Percentiles rank a stretch among this genome's conserved stretches.
phyloP scores from a whole-genome alignment of 2,329 filamentous ascomycete species.

The Fonsecaea nubica region DNA sequence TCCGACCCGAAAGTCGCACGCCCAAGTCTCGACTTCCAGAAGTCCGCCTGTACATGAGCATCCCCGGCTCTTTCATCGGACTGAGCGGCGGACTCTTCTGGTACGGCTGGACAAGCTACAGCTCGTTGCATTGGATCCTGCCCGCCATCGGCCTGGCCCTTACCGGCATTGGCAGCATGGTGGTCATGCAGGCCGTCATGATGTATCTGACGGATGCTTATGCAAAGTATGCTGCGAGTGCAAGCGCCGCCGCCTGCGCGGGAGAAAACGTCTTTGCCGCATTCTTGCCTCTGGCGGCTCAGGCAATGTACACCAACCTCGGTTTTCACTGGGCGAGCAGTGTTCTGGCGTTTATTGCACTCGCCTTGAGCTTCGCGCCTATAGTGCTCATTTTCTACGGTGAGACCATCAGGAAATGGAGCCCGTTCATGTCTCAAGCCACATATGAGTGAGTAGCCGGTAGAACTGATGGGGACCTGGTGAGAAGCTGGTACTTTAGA shows the following conservation, averaged over 20 bases:
- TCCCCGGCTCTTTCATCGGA: not conserved
- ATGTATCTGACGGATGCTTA: constrained; percentile 49
- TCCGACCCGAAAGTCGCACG: not conserved
- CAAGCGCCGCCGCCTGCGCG: constrained; percentile 46
- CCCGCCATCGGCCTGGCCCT: constrained; percentile 41
- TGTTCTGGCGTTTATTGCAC: constrained; percentile 46
- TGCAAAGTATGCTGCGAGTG: constrained; percentile 49
- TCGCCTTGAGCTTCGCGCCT: constrained; percentile 49
- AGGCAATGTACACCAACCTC: constrained; percentile 47
- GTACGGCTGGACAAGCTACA: constrained; percentile 7
- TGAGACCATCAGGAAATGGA: constrained; percentile 1
- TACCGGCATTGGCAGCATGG: constrained; percentile 76
- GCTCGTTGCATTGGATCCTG: constrained; percentile 1
- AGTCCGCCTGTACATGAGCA: constrained; percentile 8
- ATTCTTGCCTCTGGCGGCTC: constrained; percentile 50
- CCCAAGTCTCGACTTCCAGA: not conserved
- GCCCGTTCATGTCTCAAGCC: not conserved
- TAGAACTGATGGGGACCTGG: not conserved
- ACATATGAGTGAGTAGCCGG: not conserved
- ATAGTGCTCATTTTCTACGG: constrained; percentile 34
- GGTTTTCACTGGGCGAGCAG: constrained; percentile 51
- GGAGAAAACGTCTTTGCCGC: constrained; percentile 48
- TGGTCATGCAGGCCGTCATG: constrained; percentile 68
- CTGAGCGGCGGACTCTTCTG: not conserved
- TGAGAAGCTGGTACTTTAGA: not conserved